Base-by-base conservation (phyloP, 2,329 filamentous ascomycete genomes). In the Aspergillus proliferans region DNA sequence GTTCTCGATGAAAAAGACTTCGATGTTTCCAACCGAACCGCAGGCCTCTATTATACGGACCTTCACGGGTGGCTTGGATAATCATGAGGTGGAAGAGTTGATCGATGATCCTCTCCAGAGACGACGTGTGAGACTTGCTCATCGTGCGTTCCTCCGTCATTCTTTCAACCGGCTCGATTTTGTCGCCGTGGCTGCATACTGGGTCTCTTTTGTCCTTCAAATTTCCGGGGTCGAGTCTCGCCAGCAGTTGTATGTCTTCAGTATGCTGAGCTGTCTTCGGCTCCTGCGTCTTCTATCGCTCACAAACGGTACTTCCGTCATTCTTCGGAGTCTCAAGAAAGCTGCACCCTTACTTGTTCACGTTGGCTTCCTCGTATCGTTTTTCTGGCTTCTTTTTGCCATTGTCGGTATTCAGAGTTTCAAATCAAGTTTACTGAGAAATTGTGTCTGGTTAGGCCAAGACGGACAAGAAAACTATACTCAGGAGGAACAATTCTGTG, bases 331-430 rank as follows among this genome's bases (percentile, higher is more conserved):
- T 78, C 70, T 98, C 52, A 98, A 98, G 66, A 95, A 95, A 65
- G 91, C 93, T 1, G 89, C 92, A 0, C 93, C 94, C 2, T 76
- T 95, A 33, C 81, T 98, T 21, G 82, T 96, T 22, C 89, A 95
- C 53, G 91, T 98, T 28, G 91, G 88, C 1, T 96, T 98, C 64
- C 76, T 98, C 19, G 90, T 98, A 57, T 81, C 87, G 12, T 98
- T 98, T 71, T 98, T 98, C 71, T 98, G 93, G 93, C 79, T 98
- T 39, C 74, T 97, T 9, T 98, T 98, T 71, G 93, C 90, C 34
- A 96, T 98, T 53, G 85, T 98, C 50, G 94, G 93, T 5, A 87
- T 98, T 19, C 94, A 98, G 67, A 95, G 88, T 70, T 98, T 98
- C 74, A 92, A 92, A 70, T 85, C 86, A 7, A 92, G 87, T 66